phyloP scores from a whole-genome alignment of 2,329 filamentous ascomycete genomes.

The Nannizziopsis barbatae region DNA sequence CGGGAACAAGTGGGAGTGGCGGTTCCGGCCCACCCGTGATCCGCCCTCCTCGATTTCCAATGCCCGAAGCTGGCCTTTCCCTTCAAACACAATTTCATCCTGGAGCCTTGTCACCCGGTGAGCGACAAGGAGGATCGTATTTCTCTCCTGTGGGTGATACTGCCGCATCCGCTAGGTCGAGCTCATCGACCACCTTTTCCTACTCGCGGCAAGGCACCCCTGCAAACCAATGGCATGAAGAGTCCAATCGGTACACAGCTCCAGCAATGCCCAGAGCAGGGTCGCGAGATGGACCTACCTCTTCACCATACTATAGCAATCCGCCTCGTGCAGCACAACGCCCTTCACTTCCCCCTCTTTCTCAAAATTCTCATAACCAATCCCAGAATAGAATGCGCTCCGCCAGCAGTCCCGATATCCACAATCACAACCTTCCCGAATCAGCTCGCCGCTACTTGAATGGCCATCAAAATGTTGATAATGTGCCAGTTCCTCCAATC shows the following conservation, averaged over 20 bases:
- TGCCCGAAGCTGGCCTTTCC: conserved; percentile 50
- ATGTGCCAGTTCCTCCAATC: conserved; percentile 65
- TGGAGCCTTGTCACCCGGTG: conserved; percentile 47
- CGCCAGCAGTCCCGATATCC: conserved; percentile 91
- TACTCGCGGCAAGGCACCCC: conserved; percentile 67
- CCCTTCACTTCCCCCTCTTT: conserved; percentile 68
- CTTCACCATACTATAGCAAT: conserved; percentile 52
- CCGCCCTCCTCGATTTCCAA: conserved; percentile 60
- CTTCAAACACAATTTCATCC: conserved; percentile 52
- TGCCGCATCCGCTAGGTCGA: conserved; percentile 45
- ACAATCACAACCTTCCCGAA: conserved; percentile 50
- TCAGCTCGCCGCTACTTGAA: conserved; percentile 37
- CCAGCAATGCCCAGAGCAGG: conserved; percentile 71
- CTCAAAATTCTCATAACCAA: conserved; percentile 39
- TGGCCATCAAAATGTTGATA: conserved; percentile 44
- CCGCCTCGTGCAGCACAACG: conserved; percentile 49
- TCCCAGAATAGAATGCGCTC: conserved; percentile 69
- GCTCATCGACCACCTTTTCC: conserved; percentile 56
- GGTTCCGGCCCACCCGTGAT: conserved; percentile 33
- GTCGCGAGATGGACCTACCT: conserved; percentile 62
- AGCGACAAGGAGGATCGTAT: conserved; percentile 66
- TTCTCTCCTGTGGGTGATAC: conserved; percentile 74
- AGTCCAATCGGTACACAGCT: conserved; percentile 72
- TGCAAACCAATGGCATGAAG: conserved; percentile 55
- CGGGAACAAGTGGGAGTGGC: conserved; percentile 54